Percentiles rank a stretch among this genome's conserved stretches.
These are phyloP conservation scores for Stemphylium beticola DNA, from an alignment of 2,329 filamentous ascomycete genomes.

Conservation along the genomic window DNA sequence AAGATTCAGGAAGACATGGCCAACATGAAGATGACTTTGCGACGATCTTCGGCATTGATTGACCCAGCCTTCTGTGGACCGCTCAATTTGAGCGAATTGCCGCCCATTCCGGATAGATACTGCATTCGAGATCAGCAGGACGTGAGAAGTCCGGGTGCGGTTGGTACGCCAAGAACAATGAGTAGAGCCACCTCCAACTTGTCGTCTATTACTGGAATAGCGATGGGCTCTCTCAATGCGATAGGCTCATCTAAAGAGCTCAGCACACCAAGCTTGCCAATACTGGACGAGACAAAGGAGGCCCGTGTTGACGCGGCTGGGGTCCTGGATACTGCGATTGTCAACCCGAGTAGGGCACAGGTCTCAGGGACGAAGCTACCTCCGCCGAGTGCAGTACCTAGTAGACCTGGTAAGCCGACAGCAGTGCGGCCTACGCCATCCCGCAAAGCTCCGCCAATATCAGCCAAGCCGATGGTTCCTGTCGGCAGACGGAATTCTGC, in stretches of 20 bases:
- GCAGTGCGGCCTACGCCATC: not conserved
- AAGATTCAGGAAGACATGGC: slow-evolving; percentile 19
- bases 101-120: not conserved
- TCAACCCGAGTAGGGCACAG: not conserved
- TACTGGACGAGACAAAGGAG: not conserved
- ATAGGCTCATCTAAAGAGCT: not conserved
- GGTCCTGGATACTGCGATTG: not conserved
- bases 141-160: not conserved
- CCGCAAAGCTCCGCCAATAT: not conserved
- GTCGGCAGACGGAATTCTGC: not conserved
- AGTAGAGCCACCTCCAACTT: slow-evolving; percentile 3
- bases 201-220: not conserved
- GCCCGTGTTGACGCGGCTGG: not conserved
- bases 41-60: slow-evolving; percentile 11
- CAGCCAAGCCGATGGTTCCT: not conserved
- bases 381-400: not conserved
- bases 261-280: not conserved
- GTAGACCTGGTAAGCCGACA: not conserved
- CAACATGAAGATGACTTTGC: slow-evolving; percentile 8
- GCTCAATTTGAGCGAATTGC: slow-evolving; percentile 10
- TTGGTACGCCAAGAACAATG: not conserved
- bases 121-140: not conserved
- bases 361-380: too few relatives aligned
- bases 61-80: slow-evolving; percentile 5
- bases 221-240: not conserved